A percentile compares a stretch with the other conserved stretches of the same genome.
Evolutionary conservation across 805 yeast species (phyloP).

Genomic region (Yamadazyma sp.): DNA sequence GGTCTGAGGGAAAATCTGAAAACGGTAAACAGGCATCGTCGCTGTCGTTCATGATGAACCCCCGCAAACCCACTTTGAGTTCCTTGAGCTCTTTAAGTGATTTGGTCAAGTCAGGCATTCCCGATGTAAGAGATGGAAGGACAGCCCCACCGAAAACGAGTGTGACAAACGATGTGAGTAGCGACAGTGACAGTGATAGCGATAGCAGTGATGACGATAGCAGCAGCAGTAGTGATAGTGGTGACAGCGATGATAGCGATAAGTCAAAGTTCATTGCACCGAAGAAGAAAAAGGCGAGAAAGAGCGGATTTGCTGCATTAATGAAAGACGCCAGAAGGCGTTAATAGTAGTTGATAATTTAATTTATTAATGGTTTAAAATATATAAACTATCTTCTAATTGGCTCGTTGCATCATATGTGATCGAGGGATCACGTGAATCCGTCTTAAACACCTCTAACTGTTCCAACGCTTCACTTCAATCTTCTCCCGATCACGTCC

Average conservation of each 20-base stretch:
- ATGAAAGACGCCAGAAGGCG: slow-evolving; percentile 29
- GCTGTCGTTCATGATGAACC: slow-evolving; percentile 6
- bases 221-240: slow-evolving; percentile 9
- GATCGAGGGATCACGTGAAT: too few species aligned
- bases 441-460: too few species aligned
- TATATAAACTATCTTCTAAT: too few species aligned
- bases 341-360: too few species aligned
- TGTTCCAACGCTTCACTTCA: too few species aligned
- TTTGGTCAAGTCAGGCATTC: slow-evolving; percentile 62
- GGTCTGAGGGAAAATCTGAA: too few species aligned
- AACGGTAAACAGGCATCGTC: too few species aligned
- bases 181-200: slow-evolving; percentile 14
- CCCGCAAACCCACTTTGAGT: slow-evolving; percentile 40
- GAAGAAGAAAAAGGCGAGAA: slow-evolving; percentile 18
- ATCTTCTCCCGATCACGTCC: slow-evolving; percentile 34
- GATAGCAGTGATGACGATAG: slow-evolving; percentile 18
- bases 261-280: slow-evolving; percentile 3
- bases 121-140: slow-evolving; percentile 56
- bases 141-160: slow-evolving; percentile 11
- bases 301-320: slow-evolving; percentile 30
- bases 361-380: too few species aligned
- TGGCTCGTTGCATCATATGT: too few species aligned
- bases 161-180: slow-evolving; percentile 14
- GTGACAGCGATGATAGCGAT: slow-evolving; percentile 6
- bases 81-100: slow-evolving; percentile 55